A percentile compares a stretch with the other conserved stretches of the same genome.
phyloP scores from a whole-genome alignment of 768 basidiomycete species.

The Chalciporus pseudorubinellus region DNA sequence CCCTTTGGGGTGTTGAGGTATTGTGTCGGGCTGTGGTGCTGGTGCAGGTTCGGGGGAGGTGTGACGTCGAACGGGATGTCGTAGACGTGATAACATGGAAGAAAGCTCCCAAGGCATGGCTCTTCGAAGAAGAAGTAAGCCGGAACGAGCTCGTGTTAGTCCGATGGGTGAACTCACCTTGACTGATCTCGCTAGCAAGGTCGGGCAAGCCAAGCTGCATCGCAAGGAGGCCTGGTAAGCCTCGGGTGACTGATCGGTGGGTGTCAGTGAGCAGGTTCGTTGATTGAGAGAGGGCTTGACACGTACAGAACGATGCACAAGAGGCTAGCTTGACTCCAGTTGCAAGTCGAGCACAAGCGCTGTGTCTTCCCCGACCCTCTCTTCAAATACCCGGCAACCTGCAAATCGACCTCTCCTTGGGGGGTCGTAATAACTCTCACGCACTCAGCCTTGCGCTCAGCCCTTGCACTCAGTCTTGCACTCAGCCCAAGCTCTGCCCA shows the following conservation, averaged over 20 bases:
- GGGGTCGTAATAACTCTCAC: constrained; percentile 21
- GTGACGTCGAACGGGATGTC: constrained; percentile 24
- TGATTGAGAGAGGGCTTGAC: background rate
- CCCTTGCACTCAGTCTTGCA: constrained; percentile 1
- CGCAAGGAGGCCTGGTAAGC: background rate
- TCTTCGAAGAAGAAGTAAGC: background rate
- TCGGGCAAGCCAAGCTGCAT: constrained; percentile 6
- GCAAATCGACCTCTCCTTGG: constrained; percentile 20
- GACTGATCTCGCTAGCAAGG: background rate
- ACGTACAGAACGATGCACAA: background rate
- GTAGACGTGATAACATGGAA: constrained; percentile 34
- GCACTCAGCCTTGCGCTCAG: background rate
- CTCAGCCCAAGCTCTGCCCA: too few species aligned
- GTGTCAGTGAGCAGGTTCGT: background rate
- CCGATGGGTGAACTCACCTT: constrained; percentile 1
- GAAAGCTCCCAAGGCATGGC: constrained; percentile 29
- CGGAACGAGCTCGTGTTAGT: background rate
- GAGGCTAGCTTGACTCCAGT: background rate
- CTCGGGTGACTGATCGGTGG: background rate
- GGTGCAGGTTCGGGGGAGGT: constrained; percentile 13
- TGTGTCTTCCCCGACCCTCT: too few species aligned
- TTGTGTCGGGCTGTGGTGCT: constrained; percentile 6
- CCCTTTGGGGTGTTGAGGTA: background rate
- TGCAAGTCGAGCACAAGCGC: background rate
- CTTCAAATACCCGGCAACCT: too few species aligned